These are phyloP conservation scores for Syzygium aqueum DNA, from an alignment of 345 rosid species.

Conservation along the genomic window DNA sequence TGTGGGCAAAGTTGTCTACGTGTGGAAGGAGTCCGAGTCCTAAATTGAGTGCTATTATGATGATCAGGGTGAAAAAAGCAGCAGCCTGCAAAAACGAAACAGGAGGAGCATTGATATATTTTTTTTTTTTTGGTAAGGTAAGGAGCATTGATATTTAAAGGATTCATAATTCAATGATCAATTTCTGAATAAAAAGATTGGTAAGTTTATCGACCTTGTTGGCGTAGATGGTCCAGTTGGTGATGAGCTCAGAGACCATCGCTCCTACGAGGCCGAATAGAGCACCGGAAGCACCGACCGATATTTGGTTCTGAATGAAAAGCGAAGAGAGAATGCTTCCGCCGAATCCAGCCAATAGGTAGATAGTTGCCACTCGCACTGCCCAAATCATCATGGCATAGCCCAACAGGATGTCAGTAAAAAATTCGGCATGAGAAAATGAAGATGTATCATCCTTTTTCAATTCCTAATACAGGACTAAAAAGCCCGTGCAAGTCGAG, in stretches of 20 bases:
- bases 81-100: constrained; percentile 37
- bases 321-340: constrained; percentile 76
- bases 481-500: neutral
- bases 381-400: neutral
- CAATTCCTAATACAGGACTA: neutral
- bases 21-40: constrained; percentile 78
- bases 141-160: neutral
- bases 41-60: constrained; percentile 56
- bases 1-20: constrained; percentile 82
- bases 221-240: constrained; percentile 76
- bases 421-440: neutral
- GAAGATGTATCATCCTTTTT: neutral
- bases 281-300: constrained; percentile 95
- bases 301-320: constrained; percentile 46
- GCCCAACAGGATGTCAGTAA: neutral
- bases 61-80: constrained; percentile 57
- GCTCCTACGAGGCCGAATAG: constrained; percentile 94
- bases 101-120: neutral
- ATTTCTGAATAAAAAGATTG: neutral
- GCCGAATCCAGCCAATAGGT: constrained; percentile 76
- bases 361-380: constrained; percentile 73
- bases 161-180: neutral
- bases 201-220: constrained; percentile 39
- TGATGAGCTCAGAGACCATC: constrained; percentile 80
- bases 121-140: no score